Evolutionary conservation across 2,329 filamentous ascomycete species (phyloP), one percentile per base, ranked within the genome.

Genomic region (Aureobasidium vineae): DNA sequence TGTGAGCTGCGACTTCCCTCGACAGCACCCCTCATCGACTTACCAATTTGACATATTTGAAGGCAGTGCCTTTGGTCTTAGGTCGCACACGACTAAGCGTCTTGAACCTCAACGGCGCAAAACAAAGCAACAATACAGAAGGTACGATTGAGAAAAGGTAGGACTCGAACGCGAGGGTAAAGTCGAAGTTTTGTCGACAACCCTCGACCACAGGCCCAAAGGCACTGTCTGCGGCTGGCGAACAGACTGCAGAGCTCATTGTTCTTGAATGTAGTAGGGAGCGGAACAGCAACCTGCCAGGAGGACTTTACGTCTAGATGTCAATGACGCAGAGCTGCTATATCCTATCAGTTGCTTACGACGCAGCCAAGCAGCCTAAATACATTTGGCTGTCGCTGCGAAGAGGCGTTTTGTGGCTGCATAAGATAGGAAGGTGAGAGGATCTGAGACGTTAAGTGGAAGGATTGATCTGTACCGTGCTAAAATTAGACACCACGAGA

Each of bases 141-240:
- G 75, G 75, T 21, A 71, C 40, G 45, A 77, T 73, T 0, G 73
- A 74, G 31, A 79, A 71, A 41, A 78, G 69, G 11, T 73, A 57
- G 31, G 77, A 73, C 52, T 77, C 74, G 65, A 79, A 79, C 15
- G 75, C 70, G 33, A 77, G 68, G 19, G 76, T 77, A 52, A 79
- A 78, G 52, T 78, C 76, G 57, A 79, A 79, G 5, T 73, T 73
- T 57, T 74, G 75, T 63, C 77, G 68, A 40, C 67, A 69, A 5
- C 63, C 66, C 4, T 41, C 36, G 4, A 65, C 63, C n/a, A 47
- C 56, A 40, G 67, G 67, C n/a, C 67, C 67, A 26, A 68, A 68
- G 6, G 57, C 41, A 28, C 38, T 63, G 47, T 68, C 67, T 15
- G 54, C 47, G 16, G 56, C 28, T 13, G 56, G 56, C n/a, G 56